These are phyloP conservation scores for Aspergillus brunneoviolaceus DNA, from an alignment of 2,329 filamentous ascomycete genomes.

Conservation along the genomic window DNA sequence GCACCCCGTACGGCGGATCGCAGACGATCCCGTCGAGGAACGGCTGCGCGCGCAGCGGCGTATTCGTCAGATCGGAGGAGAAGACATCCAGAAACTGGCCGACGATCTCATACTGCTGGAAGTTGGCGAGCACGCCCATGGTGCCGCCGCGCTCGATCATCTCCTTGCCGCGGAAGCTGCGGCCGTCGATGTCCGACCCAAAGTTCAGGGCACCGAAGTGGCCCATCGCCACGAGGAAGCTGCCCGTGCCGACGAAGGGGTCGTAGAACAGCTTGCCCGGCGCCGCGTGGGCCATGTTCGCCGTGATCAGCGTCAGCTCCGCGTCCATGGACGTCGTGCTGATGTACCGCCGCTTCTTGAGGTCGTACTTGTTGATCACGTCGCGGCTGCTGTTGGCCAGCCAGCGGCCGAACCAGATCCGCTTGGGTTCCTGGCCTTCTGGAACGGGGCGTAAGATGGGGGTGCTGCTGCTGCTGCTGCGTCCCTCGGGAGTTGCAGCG, in stretches of 20 bases:
- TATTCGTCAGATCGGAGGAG: constrained; percentile 83
- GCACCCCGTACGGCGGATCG: constrained; percentile 92
- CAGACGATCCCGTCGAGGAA: constrained; percentile 89
- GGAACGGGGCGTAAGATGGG: background rate
- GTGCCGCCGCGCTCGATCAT: constrained; percentile 49
- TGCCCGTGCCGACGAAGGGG: constrained; percentile 92
- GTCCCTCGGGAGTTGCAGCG: constrained; percentile 44
- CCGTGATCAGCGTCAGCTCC: constrained; percentile 85
- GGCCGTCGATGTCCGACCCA: constrained; percentile 91
- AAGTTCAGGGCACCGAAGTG: constrained; percentile 83
- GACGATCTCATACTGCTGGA: constrained; percentile 74
- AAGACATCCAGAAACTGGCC: constrained; percentile 73
- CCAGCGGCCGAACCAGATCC: constrained; percentile 70
- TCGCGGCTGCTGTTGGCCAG: constrained; percentile 67
- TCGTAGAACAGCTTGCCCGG: constrained; percentile 89
- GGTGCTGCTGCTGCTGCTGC: background rate
- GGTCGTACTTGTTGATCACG: constrained; percentile 70
- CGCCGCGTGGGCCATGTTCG: constrained; percentile 80
- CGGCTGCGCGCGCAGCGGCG: constrained; percentile 62
- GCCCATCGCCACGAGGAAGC: constrained; percentile 84
- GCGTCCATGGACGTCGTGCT: constrained; percentile 97
- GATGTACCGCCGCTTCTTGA: constrained; percentile 93
- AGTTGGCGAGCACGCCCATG: constrained; percentile 64
- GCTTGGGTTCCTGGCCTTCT: constrained; percentile 52
- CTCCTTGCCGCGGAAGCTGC: constrained; percentile 71